Conservation (phyloP, 768 basidiomycete species). For the Lactarius hengduanensis region DNA sequence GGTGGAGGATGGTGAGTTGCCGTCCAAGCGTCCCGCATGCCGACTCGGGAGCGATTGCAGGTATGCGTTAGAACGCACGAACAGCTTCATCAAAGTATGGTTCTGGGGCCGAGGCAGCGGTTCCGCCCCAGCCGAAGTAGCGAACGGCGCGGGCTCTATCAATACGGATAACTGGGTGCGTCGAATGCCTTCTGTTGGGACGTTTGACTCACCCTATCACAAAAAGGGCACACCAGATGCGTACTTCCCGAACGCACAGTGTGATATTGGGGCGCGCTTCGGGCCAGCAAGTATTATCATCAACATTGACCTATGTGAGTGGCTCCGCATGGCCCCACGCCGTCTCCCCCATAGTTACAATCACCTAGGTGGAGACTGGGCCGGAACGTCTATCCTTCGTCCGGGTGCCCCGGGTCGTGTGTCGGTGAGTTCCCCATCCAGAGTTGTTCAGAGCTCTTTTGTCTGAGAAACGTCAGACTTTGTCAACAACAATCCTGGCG, state of each 20-base stretch:
- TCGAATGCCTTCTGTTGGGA: background rate
- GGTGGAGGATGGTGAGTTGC: conserved; percentile 57
- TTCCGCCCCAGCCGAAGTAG: conserved; percentile 21
- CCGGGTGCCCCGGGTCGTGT: conserved; percentile 29
- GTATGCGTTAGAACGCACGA: conserved; percentile 37
- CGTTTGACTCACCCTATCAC: background rate
- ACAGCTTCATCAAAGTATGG: conserved; percentile 36
- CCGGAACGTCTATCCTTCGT: conserved; percentile 24
- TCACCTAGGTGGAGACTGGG: conserved; percentile 29
- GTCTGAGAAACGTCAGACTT: conserved; percentile 10
- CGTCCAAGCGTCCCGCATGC: background rate
- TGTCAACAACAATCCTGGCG: conserved; percentile 23
- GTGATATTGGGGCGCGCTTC: conserved; percentile 37
- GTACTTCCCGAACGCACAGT: conserved; percentile 33
- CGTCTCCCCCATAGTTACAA: background rate
- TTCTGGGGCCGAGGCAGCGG: conserved; percentile 38
- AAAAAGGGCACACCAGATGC: conserved; percentile 30
- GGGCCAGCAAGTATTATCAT: conserved; percentile 32
- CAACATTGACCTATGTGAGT: conserved; percentile 32
- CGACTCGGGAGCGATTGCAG: conserved; percentile 6
- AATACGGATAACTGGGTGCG: conserved; percentile 30
- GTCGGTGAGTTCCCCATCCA: conserved; percentile 17
- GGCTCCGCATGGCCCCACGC: background rate
- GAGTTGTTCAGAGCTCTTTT: background rate
- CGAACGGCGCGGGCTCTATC: conserved; percentile 27